Evolutionary conservation across 805 yeast genomes (phyloP).

Genomic region (Kuraishia borneana): DNA sequence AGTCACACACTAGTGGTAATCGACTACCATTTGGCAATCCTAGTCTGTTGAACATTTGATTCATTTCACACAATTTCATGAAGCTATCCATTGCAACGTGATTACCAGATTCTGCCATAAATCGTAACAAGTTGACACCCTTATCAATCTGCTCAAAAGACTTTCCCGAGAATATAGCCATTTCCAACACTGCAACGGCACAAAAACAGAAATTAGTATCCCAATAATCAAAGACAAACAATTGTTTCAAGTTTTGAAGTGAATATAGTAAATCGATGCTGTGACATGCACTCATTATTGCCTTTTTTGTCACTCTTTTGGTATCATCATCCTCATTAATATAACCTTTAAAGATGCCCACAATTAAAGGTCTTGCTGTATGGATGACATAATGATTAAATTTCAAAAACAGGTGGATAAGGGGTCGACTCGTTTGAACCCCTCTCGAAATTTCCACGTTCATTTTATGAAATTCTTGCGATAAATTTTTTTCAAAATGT

Average conservation of each 20-base stretch:
- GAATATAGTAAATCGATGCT: constrained; percentile 17
- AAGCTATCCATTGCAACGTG: constrained; percentile 16
- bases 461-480: constrained; percentile 11
- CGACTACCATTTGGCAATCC: constrained; percentile 7
- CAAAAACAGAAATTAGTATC: constrained; percentile 26
- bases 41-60: constrained; percentile 11
- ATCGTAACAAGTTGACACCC: constrained; percentile 15
- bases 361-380: constrained; percentile 22
- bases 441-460: constrained; percentile 8
- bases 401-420: constrained; percentile 21
- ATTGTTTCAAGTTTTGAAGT: constrained; percentile 15
- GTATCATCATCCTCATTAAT: constrained; percentile 8
- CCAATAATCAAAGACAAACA: constrained; percentile 27
- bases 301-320: constrained; percentile 13
- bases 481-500: constrained; percentile 11
- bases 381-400: constrained; percentile 24
- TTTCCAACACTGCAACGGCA: constrained; percentile 18
- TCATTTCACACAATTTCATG: constrained; percentile 12
- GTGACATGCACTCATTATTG: constrained; percentile 20
- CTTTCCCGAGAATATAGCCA: constrained; percentile 8
- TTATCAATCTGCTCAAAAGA: constrained; percentile 4
- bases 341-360: constrained; percentile 22
- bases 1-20: constrained; percentile 2
- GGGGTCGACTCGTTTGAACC: constrained; percentile 3
- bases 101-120: constrained; percentile 16